Percentiles rank a stretch among this genome's conserved stretches.
These are phyloP conservation scores for Psilocybe subaeruginosa DNA, from an alignment of 768 basidiomycete species.

Conservation along the genomic window DNA sequence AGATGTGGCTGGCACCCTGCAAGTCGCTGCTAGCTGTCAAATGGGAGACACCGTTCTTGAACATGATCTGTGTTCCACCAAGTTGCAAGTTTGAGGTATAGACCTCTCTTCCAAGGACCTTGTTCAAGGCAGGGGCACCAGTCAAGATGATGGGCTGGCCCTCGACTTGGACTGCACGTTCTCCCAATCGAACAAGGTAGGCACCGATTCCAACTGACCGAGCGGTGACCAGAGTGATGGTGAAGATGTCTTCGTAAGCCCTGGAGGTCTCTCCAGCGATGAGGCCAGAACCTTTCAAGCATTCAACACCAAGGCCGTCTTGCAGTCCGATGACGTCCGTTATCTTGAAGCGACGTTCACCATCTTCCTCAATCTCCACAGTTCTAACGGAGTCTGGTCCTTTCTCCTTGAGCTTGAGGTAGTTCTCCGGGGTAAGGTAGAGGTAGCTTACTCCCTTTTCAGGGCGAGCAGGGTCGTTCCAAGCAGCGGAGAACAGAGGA, in stretches of 20 bases:
- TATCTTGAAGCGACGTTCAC: conserved; percentile 91
- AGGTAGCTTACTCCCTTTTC: conserved; percentile 97
- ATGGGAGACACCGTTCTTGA: conserved; percentile 99
- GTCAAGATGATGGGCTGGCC: conserved; percentile 99
- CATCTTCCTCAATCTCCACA: conserved; percentile 81
- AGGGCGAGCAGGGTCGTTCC: conserved; percentile 79
- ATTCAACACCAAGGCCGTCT: conserved; percentile 97
- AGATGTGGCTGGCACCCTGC: conserved; percentile 91
- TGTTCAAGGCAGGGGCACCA: conserved; percentile 95
- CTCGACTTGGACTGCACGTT: conserved; percentile 98
- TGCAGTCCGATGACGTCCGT: conserved; percentile 97
- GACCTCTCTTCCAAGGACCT: conserved; percentile 97
- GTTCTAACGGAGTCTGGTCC: conserved; percentile 78
- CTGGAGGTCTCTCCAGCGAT: conserved; percentile 98
- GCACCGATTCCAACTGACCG: conserved; percentile 99
- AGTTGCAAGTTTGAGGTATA: conserved; percentile 99
- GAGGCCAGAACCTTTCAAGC: conserved; percentile 92
- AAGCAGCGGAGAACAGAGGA: conserved; percentile 86
- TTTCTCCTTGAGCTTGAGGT: conserved; percentile 87
- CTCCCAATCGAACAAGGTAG: conserved; percentile 96
- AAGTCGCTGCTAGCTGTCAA: conserved; percentile 93
- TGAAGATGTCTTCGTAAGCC: conserved; percentile 99
- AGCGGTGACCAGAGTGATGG: conserved; percentile 97
- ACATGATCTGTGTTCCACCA: conserved; percentile 99
- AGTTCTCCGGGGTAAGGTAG: conserved; percentile 92